These are phyloP conservation scores for Trichoderma sp. DNA, from an alignment of 2,329 filamentous ascomycete species.

Conservation along the genomic window DNA sequence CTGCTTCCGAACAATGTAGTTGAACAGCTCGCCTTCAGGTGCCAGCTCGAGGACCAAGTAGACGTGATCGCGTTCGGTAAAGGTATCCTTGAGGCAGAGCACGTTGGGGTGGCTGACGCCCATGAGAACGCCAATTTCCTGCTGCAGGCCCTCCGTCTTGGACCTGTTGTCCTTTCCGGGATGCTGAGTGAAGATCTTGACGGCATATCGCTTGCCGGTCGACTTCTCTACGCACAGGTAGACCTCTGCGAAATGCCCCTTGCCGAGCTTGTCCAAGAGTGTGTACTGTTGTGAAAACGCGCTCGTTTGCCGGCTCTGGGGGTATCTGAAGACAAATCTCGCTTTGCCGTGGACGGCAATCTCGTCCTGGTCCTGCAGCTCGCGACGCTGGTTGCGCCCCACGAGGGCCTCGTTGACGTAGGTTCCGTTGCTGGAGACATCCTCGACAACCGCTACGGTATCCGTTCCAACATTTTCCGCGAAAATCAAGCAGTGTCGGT, in stretches of 20 bases:
- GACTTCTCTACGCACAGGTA: conserved; percentile 87
- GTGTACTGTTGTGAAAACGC: conserved; percentile 86
- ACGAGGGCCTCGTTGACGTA: conserved; percentile 92
- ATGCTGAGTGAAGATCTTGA: conserved; percentile 91
- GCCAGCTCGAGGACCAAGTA: conserved; percentile 92
- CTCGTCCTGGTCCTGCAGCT: conserved; percentile 87
- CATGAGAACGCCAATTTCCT: conserved; percentile 96
- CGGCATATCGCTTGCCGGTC: conserved; percentile 80
- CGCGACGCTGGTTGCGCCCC: conserved; percentile 86
- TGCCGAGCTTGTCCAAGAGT: conserved; percentile 81
- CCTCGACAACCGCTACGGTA: conserved; percentile 78
- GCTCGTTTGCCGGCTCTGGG: conserved; percentile 71
- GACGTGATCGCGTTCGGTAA: conserved; percentile 86
- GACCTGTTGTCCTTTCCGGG: conserved; percentile 79
- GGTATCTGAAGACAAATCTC: conserved; percentile 90
- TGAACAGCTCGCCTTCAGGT: conserved; percentile 92
- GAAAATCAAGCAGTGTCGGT: conserved; percentile 76
- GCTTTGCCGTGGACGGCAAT: conserved; percentile 83
- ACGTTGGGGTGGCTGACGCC: conserved; percentile 94
- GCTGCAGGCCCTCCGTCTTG: conserved; percentile 83
- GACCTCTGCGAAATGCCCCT: conserved; percentile 93
- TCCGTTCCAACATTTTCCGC: conserved; percentile 60
- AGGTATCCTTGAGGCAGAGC: conserved; percentile 91
- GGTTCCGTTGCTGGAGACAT: conserved; percentile 93
- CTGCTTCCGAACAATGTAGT: conserved; percentile 87